Percentiles rank a stretch among this genome's conserved stretches.
Conservation (phyloP, 331 rosid species). For the Saraca asoca region DNA sequence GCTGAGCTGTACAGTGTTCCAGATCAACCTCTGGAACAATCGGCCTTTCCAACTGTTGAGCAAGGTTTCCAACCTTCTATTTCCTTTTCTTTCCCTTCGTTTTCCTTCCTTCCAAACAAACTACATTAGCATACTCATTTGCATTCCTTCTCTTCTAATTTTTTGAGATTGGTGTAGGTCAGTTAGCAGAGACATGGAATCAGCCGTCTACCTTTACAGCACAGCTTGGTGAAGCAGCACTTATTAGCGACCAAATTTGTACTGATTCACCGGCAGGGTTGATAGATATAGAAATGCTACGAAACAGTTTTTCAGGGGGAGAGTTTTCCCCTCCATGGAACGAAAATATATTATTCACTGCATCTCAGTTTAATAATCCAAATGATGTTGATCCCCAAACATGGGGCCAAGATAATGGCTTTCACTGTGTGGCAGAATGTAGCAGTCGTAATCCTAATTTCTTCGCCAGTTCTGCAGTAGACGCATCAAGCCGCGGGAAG, state of each 20-base stretch:
- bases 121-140: too few species aligned
- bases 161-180: too few species aligned
- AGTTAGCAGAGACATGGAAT: not conserved
- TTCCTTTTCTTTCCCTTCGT: too few species aligned
- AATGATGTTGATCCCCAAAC: slow-evolving; percentile 9
- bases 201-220: slow-evolving; percentile 1
- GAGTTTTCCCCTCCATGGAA: slow-evolving; percentile 1
- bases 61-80: slow-evolving; percentile 19
- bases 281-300: not conserved
- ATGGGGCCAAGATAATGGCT: slow-evolving; percentile 26
- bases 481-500: not conserved
- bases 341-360: not conserved
- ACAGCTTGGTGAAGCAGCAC: slow-evolving; percentile 9
- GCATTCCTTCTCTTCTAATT: too few species aligned
- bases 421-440: slow-evolving; percentile 25
- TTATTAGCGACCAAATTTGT: slow-evolving; percentile 13
- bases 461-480: not conserved
- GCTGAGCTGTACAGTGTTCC: slow-evolving; percentile 7
- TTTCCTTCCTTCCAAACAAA: too few species aligned
- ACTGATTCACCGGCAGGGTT: not conserved
- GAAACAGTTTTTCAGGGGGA: slow-evolving; percentile 17
- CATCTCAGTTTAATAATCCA: slow-evolving; percentile 8
- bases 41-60: not conserved
- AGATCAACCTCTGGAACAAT: slow-evolving; percentile 15
- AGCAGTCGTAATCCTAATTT: not conserved